Conservation (phyloP, 2,329 filamentous ascomycete genomes). For the Epichloe typhina region DNA sequence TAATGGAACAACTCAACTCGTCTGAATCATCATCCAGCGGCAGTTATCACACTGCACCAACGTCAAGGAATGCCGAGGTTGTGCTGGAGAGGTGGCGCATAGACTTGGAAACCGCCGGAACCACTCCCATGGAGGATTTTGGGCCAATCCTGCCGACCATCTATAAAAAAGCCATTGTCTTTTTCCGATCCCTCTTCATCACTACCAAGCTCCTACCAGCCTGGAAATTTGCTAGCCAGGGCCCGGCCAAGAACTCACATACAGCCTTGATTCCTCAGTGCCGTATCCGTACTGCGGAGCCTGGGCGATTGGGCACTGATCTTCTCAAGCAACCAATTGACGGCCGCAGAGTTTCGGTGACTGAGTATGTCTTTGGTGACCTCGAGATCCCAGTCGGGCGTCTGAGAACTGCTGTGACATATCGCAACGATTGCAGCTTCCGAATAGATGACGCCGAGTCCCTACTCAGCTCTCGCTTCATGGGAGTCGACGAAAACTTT, state of each 20-base stretch:
- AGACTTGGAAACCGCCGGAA: constrained; percentile 43
- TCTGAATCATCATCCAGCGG: constrained; percentile 38
- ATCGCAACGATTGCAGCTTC: constrained; percentile 82
- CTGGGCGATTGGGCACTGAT: constrained; percentile 46
- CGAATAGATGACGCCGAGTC: constrained; percentile 85
- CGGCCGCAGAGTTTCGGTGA: constrained; percentile 34
- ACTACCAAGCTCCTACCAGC: constrained; percentile 71
- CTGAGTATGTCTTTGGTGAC: constrained; percentile 68
- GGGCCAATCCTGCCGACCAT: constrained; percentile 62
- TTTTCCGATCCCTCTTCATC: constrained; percentile 85
- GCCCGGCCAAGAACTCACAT: constrained; percentile 57
- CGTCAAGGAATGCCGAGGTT: constrained; percentile 52
- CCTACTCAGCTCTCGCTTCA: constrained; percentile 80
- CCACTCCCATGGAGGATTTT: constrained; percentile 46
- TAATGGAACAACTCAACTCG: constrained; percentile 64
- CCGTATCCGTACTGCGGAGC: constrained; percentile 55
- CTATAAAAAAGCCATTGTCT: constrained; percentile 94
- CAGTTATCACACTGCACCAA: constrained; percentile 25
- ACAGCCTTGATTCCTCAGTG: constrained; percentile 62
- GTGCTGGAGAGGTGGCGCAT: constrained; percentile 86
- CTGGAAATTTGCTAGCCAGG: constrained; percentile 69
- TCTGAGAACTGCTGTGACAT: constrained; percentile 68
- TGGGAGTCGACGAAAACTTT: constrained; percentile 78
- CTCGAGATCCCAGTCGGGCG: constrained; percentile 79
- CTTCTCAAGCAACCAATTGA: constrained; percentile 37